phyloP scores from a whole-genome alignment of 345 rosid genomes.

The Jatropha curcas region DNA sequence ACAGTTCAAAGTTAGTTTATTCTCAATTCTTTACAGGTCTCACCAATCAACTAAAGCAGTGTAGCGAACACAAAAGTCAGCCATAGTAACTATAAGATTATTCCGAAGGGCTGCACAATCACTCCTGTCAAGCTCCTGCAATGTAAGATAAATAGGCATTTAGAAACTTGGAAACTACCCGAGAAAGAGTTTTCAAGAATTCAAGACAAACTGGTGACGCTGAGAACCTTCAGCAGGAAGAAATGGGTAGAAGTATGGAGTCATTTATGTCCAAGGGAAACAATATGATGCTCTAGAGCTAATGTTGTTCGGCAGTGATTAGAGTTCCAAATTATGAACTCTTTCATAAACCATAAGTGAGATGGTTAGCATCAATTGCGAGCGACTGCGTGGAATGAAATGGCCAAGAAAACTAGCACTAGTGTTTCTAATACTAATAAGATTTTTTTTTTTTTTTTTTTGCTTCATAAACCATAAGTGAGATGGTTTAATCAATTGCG shows the following conservation, averaged over 20 bases:
- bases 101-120: constrained; percentile 86
- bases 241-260: not conserved
- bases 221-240: constrained; percentile 4
- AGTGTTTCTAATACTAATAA: not conserved
- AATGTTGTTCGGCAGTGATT: not conserved
- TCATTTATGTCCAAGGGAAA: not conserved
- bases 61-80: constrained; percentile 91
- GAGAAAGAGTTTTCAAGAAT: not conserved
- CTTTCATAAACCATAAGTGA: constrained; percentile 2
- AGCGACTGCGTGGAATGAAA: not conserved
- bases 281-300: not conserved
- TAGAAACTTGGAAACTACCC: not conserved
- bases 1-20: not conserved
- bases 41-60: constrained; percentile 95
- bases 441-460: constrained; percentile 9
- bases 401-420: not conserved
- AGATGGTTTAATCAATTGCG: too few species aligned
- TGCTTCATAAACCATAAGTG: too few species aligned
- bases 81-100: constrained; percentile 82
- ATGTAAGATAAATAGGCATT: constrained; percentile 13
- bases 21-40: constrained; percentile 30
- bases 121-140: constrained; percentile 92
- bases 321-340: not conserved
- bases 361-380: not conserved
- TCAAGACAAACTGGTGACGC: not conserved